Conservation (phyloP, 202 grass and related monocot species). For the Setaria italica region DNA sequence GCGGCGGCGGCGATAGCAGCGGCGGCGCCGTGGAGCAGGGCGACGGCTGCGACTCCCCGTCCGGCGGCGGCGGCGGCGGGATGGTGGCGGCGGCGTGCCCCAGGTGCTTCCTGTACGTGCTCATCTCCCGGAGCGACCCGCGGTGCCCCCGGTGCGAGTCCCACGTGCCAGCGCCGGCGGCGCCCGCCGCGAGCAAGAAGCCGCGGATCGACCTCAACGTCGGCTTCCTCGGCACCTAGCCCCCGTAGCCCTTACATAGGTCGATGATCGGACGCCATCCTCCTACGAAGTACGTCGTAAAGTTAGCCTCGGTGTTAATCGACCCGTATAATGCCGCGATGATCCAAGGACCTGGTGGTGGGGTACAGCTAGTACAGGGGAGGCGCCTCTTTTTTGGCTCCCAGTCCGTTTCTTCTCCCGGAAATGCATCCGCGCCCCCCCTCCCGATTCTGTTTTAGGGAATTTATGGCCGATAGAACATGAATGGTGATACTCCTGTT, state of each 20-base stretch:
- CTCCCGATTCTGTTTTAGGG: neutral
- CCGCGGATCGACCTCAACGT: constrained; percentile 66
- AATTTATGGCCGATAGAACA: constrained; percentile 35
- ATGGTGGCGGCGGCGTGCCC: constrained; percentile 85
- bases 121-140: constrained; percentile 76
- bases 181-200: constrained; percentile 50
- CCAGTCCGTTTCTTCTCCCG: neutral
- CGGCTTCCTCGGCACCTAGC: constrained; percentile 54
- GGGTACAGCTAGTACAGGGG: constrained; percentile 41
- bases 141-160: constrained; percentile 82
- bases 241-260: too few species aligned
- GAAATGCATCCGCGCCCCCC: neutral
- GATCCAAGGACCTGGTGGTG: neutral
- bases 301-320: neutral
- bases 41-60: constrained; percentile 65
- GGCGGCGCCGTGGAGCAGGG: constrained; percentile 58
- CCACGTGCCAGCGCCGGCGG: constrained; percentile 51
- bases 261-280: too few species aligned
- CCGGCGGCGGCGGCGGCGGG: constrained; percentile 43
- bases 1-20: constrained; percentile 43
- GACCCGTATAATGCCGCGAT: neutral
- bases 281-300: neutral
- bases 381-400: constrained; percentile 1
- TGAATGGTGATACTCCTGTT: constrained; percentile 21
- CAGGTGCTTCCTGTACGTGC: constrained; percentile 87